Evolutionary conservation across 179 eudicot species (phyloP).

Genomic region (Beta macrorhiza): DNA sequence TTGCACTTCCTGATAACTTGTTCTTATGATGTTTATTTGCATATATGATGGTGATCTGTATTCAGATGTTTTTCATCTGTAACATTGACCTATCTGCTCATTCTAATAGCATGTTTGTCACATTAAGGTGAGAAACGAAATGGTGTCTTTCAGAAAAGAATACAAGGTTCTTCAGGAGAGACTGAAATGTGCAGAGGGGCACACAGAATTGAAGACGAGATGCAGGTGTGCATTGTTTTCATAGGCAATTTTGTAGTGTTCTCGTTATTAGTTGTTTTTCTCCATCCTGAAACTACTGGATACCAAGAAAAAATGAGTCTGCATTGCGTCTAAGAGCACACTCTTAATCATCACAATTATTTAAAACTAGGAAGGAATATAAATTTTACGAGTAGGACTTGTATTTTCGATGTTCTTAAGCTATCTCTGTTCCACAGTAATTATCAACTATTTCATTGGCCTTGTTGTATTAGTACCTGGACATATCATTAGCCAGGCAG

Average conservation of each 20-base stretch:
- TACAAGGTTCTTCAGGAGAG: slow-evolving; percentile 48
- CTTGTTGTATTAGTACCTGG: not conserved
- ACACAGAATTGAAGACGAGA: slow-evolving; percentile 38
- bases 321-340: not conserved
- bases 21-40: slow-evolving; percentile 6
- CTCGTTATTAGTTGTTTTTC: not conserved
- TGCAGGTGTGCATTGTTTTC: slow-evolving; percentile 38
- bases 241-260: not conserved
- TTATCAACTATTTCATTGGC: not conserved
- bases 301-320: not conserved
- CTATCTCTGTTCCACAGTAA: not conserved
- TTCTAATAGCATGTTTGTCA: slow-evolving; percentile 18
- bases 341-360: too few species aligned
- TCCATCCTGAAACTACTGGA: not conserved
- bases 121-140: slow-evolving; percentile 52
- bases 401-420: not conserved
- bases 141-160: slow-evolving; percentile 48
- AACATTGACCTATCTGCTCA: not conserved
- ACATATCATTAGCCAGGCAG: not conserved
- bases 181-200: slow-evolving; percentile 49
- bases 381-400: too few species aligned
- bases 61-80: not conserved
- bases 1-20: not conserved
- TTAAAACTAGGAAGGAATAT: too few species aligned
- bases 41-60: slow-evolving; percentile 1